Percentiles rank a stretch among this genome's conserved stretches.
Conservation (phyloP, 805 yeast genomes). For the Wickerhamomyces canadensis region DNA sequence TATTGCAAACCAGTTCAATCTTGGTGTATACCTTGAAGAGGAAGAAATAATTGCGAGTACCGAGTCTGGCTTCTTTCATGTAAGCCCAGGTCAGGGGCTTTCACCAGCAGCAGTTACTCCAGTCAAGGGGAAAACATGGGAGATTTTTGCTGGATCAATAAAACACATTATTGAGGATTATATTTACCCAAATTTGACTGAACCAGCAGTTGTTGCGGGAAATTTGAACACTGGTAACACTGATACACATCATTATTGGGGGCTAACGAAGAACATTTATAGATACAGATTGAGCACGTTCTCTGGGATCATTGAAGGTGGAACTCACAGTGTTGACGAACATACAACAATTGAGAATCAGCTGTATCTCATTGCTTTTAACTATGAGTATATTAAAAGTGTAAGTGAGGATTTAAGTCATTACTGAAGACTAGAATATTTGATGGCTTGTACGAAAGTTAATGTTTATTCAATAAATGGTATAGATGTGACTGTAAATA, state of each 20-base stretch:
- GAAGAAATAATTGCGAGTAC: conserved; percentile 13
- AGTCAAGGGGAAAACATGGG: background rate
- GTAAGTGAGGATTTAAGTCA: no score
- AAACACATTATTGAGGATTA: conserved; percentile 49
- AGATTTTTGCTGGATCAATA: conserved; percentile 32
- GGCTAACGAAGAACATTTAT: conserved; percentile 46
- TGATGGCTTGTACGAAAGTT: no score
- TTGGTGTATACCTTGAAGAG: conserved; percentile 3
- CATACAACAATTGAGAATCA: conserved; percentile 47
- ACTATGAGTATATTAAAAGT: conserved; percentile 37
- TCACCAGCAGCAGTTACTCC: background rate
- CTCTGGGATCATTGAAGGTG: conserved; percentile 6
- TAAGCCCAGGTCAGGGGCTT: conserved; percentile 3
- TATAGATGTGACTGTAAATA: no score
- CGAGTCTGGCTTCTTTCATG: conserved; percentile 22
- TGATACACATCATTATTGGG: conserved; percentile 54
- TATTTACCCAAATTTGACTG: conserved; percentile 32
- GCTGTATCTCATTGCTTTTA: conserved; percentile 50
- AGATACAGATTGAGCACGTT: conserved; percentile 31
- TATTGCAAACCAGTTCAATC: conserved; percentile 1
- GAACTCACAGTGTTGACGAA: conserved; percentile 61
- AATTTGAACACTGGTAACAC: conserved; percentile 53
- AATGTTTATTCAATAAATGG: no score
- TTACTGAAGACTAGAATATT: no score
- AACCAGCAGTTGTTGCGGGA: conserved; percentile 32